phyloP scores from a whole-genome alignment of 2,329 filamentous ascomycete species.

The Calycina herbarum region DNA sequence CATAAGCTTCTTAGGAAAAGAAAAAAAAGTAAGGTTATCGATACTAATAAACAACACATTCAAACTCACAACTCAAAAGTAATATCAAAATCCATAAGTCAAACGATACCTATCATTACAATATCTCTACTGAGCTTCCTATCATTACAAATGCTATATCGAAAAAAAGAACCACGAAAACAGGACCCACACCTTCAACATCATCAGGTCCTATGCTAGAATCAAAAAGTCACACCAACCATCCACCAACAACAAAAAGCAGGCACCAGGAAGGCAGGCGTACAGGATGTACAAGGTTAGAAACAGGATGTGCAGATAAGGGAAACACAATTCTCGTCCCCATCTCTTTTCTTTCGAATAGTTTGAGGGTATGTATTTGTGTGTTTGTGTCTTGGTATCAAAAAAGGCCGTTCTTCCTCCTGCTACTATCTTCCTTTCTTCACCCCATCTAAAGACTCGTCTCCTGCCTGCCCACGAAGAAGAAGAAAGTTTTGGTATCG shows the following conservation, averaged over 20 bases:
- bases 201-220: not conserved
- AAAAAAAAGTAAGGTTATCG: too few species aligned
- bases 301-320: not conserved
- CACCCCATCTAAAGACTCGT: not conserved
- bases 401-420: not conserved
- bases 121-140: conserved; percentile 7
- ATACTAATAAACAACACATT: too few species aligned
- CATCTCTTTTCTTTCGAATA: not conserved
- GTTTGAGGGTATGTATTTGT: not conserved
- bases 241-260: not conserved
- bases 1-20: too few species aligned
- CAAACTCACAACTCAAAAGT: too few species aligned
- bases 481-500: conserved; percentile 32
- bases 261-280: not conserved
- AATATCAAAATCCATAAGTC: not conserved
- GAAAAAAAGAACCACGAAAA: conserved; percentile 7
- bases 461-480: not conserved
- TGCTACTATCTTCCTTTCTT: not conserved
- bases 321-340: not conserved
- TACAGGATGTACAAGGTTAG: not conserved
- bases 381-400: not conserved
- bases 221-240: not conserved
- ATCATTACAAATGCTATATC: conserved; percentile 12
- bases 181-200: not conserved
- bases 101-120: conserved; percentile 15